Percentiles rank a stretch among this genome's conserved stretches.
Evolutionary conservation across 2,329 filamentous ascomycete genomes (phyloP).

Genomic region (Hypoxylon sp.): DNA sequence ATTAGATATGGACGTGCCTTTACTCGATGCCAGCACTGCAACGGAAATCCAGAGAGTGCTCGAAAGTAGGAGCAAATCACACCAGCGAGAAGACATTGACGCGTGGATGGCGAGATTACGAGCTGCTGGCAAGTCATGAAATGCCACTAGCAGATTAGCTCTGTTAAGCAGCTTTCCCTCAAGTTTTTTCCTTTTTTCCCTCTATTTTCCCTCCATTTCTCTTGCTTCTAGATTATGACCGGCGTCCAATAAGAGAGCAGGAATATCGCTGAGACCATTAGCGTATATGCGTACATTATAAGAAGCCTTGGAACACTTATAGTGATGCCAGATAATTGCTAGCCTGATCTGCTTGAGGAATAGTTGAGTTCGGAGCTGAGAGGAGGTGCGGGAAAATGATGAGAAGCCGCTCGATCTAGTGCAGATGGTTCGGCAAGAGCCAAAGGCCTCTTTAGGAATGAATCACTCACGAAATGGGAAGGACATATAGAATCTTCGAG

Average conservation of each 20-base stretch:
- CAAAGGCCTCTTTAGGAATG: constrained; percentile 14
- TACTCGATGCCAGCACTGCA: constrained; percentile 61
- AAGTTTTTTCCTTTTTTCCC: not conserved
- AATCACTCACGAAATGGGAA: constrained; percentile 32
- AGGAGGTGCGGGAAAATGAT: constrained; percentile 4
- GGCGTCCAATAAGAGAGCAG: not conserved
- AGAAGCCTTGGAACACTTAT: not conserved
- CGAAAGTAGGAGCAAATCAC: constrained; percentile 48
- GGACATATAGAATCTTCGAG: constrained; percentile 25
- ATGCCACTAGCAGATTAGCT: not conserved
- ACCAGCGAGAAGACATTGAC: constrained; percentile 45
- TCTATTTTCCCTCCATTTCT: not conserved
- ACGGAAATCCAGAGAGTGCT: constrained; percentile 59
- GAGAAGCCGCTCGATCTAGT: constrained; percentile 19
- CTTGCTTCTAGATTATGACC: not conserved
- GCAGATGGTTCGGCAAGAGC: constrained; percentile 21
- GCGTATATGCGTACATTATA: not conserved
- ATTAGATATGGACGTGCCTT: constrained; percentile 63
- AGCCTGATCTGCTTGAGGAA: constrained; percentile 1
- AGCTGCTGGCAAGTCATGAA: constrained; percentile 42
- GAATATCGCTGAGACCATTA: not conserved
- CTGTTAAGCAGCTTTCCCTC: not conserved
- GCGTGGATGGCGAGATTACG: constrained; percentile 48
- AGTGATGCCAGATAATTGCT: not conserved
- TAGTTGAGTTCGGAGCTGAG: constrained; percentile 8